Percentiles rank a stretch among this genome's conserved stretches.
These are phyloP conservation scores for Pterocarpus macrocarpus DNA, from an alignment of 306 rosid species.

Conservation along the genomic window DNA sequence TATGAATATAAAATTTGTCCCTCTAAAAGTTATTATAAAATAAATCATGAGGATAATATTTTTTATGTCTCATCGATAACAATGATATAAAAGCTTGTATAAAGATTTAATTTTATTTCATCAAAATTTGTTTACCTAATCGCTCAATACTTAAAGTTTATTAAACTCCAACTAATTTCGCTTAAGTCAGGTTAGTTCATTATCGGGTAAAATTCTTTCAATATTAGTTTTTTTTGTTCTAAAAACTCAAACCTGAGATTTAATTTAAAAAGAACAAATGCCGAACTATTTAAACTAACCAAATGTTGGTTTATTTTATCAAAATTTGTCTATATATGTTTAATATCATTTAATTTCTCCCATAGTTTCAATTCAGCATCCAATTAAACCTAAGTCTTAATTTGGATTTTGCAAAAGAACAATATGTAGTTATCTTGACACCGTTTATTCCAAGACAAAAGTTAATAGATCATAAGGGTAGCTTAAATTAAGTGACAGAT, in stretches of 20 bases:
- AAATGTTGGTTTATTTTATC: background rate
- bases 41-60: background rate
- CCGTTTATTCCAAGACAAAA: conserved; percentile 8
- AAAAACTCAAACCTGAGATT: too few species aligned
- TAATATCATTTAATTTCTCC: background rate
- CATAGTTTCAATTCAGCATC: background rate
- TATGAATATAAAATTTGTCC: background rate
- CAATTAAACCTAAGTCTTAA: background rate
- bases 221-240: too few species aligned
- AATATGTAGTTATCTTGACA: background rate
- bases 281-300: too few species aligned
- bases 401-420: conserved; percentile 1
- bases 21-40: background rate
- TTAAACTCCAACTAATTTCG: too few species aligned
- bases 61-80: background rate
- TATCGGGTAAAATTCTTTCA: too few species aligned
- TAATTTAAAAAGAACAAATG: too few species aligned
- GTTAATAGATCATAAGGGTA: background rate
- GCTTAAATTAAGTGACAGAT: too few species aligned
- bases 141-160: too few species aligned
- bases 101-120: background rate
- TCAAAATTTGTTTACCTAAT: background rate
- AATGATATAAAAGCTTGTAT: background rate
- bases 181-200: too few species aligned
- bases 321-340: background rate